Percentiles rank a stretch among this genome's conserved stretches.
These are phyloP conservation scores for Botrytis porri DNA, from an alignment of 2,329 filamentous ascomycete species.

Conservation along the genomic window DNA sequence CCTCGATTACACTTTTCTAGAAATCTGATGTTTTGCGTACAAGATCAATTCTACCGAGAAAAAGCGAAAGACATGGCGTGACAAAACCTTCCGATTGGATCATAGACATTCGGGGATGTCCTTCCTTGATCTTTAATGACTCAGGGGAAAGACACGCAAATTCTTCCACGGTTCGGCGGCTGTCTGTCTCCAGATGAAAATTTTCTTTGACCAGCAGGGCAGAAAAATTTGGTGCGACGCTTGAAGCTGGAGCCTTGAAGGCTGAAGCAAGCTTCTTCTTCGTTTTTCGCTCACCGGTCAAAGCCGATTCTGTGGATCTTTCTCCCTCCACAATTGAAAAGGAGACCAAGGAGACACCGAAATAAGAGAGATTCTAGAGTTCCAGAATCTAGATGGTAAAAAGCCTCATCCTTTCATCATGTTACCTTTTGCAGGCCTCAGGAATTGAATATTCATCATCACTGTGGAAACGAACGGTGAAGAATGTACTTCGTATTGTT, in stretches of 20 bases:
- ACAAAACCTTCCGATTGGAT: constrained; percentile 14
- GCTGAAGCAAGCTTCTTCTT: not conserved
- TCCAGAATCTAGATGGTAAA: not conserved
- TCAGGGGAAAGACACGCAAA: not conserved
- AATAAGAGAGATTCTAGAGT: not conserved
- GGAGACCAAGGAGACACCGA: not conserved
- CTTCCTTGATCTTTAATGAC: not conserved
- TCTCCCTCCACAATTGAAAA: not conserved
- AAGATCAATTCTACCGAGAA: constrained; percentile 6
- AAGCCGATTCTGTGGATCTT: not conserved
- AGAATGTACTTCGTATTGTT: not conserved
- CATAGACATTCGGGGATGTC: not conserved
- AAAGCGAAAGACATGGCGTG: constrained; percentile 5
- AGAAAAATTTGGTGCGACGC: not conserved
- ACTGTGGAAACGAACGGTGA: constrained; percentile 5
- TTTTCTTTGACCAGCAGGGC: constrained; percentile 2
- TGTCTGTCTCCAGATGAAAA: not conserved
- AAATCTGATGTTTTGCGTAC: constrained; percentile 11
- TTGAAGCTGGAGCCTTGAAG: not conserved
- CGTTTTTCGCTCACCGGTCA: not conserved
- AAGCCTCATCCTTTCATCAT: not conserved
- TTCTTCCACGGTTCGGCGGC: not conserved
- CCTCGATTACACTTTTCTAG: constrained; percentile 11
- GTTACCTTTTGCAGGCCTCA: not conserved
- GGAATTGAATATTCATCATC: not conserved